These are phyloP conservation scores for Ustilago vetiveriae DNA, from an alignment of 1,284 basidiomycete species.

Conservation along the genomic window DNA sequence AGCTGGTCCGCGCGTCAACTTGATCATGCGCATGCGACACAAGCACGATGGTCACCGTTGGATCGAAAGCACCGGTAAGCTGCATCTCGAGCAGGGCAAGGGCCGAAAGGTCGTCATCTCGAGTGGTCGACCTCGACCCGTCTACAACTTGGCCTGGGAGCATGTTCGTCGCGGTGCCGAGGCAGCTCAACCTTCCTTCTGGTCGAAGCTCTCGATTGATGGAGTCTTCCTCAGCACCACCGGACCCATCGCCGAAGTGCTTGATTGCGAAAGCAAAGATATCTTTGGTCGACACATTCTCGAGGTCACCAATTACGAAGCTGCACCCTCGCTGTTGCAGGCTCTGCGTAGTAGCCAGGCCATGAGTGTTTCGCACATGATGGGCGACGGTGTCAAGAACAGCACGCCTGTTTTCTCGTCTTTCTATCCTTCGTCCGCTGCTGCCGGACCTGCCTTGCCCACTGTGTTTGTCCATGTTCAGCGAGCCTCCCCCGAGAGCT, in stretches of 20 bases:
- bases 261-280: constrained; percentile 43
- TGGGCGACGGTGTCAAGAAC: constrained; percentile 46
- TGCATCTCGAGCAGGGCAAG: constrained; percentile 65
- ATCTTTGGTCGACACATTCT: constrained; percentile 52
- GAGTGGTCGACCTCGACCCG: constrained; percentile 53
- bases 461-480: constrained; percentile 57
- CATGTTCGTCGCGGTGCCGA: constrained; percentile 48
- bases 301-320: constrained; percentile 54
- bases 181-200: constrained; percentile 49
- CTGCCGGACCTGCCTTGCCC: constrained; percentile 39
- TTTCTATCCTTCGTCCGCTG: constrained; percentile 55
- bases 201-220: constrained; percentile 58
- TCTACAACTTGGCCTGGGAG: constrained; percentile 60
- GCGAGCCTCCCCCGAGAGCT: constrained; percentile 35
- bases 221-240: constrained; percentile 56
- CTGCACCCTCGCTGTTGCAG: constrained; percentile 49
- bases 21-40: constrained; percentile 62
- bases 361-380: constrained; percentile 50
- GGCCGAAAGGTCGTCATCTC: constrained; percentile 64
- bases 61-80: constrained; percentile 62
- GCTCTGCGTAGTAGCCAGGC: constrained; percentile 48
- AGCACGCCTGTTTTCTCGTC: constrained; percentile 52
- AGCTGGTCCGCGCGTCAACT: constrained; percentile 59
- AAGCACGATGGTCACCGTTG: constrained; percentile 55
- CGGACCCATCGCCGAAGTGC: constrained; percentile 41